Base-by-base conservation (phyloP, 768 basidiomycete genomes). In the Phlebiopsis gigantea region DNA sequence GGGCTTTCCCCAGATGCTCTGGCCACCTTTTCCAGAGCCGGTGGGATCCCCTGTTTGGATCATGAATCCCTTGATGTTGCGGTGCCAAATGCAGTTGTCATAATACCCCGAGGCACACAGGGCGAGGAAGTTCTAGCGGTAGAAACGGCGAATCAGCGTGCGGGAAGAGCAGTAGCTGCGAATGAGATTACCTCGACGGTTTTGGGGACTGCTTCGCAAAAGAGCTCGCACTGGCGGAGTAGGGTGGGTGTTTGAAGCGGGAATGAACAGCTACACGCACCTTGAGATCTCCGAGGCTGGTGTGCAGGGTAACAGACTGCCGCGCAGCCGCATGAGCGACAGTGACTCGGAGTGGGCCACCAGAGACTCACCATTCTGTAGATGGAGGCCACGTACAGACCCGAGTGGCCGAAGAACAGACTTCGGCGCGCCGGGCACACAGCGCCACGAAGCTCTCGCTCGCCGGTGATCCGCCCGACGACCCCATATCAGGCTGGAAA, bases 1-100 rank as follows among this genome's bases (percentile, higher is more conserved):
- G 0, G 95, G 85, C 57, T 82, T 83, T 2, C 93, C 94, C 93
- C 95, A 98, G 62, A 98, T 90, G 65, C 90, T 94, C 73, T 98
- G 93, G 12, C 97, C 97, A 39, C 92, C 94, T 71, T 98, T 99
- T 25, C 97, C 97, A 25, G 90, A 83, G 22, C 93, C 92, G 9
- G 83, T 77, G 14, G 91, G 91, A 69, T 96, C 93, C 42, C 92
- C 93, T 0, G 93, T 91, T 65, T 99, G 97, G 8, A 88, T 75
- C 89, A 99, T 99, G 75, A 99, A 99, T 21, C 85, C 87, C 63
- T 86, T 93, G 76, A 99, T 98, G 69, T 93, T 98, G 43, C 94
- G 82, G 69, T 98, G 95, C 67, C 95, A 98, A 17, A 94, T 71
- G 65, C 85, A 90, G 53, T 79, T 78, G 69, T 97, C 81, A 71